Conservation (phyloP, 306 rosid species). For the Neltuma alba region DNA sequence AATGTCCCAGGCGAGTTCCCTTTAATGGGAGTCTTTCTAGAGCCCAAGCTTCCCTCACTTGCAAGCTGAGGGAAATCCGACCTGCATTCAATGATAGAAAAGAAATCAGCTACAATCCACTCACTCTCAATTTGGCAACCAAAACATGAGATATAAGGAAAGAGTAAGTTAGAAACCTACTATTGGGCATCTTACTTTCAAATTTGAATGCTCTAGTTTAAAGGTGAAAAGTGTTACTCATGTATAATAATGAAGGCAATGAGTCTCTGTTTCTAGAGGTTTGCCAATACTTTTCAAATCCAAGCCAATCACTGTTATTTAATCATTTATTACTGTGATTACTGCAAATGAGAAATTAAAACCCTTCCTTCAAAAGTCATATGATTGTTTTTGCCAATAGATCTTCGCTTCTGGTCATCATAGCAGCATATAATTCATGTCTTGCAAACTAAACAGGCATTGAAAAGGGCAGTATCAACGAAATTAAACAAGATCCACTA, state of each 20-base stretch:
- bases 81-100: conserved; percentile 47
- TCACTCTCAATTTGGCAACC: background rate
- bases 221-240: background rate
- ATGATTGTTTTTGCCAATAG: background rate
- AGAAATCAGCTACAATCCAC: conserved; percentile 12
- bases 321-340: background rate
- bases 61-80: conserved; percentile 62
- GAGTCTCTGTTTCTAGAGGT: background rate
- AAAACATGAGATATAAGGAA: conserved; percentile 10
- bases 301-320: background rate
- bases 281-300: background rate
- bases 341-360: background rate
- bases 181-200: background rate
- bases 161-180: background rate
- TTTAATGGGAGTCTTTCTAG: conserved; percentile 53
- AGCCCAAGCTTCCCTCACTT: conserved; percentile 65
- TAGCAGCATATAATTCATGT: background rate
- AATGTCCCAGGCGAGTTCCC: conserved; percentile 59
- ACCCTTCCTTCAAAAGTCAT: background rate
- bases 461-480: background rate
- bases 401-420: background rate
- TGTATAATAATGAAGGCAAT: background rate
- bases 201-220: conserved; percentile 1
- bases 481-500: background rate
- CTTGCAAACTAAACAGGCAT: background rate